Evolutionary conservation across 805 yeast genomes (phyloP), one percentile per base, ranked within the genome.

Genomic region (Kodamaea leandrae): DNA sequence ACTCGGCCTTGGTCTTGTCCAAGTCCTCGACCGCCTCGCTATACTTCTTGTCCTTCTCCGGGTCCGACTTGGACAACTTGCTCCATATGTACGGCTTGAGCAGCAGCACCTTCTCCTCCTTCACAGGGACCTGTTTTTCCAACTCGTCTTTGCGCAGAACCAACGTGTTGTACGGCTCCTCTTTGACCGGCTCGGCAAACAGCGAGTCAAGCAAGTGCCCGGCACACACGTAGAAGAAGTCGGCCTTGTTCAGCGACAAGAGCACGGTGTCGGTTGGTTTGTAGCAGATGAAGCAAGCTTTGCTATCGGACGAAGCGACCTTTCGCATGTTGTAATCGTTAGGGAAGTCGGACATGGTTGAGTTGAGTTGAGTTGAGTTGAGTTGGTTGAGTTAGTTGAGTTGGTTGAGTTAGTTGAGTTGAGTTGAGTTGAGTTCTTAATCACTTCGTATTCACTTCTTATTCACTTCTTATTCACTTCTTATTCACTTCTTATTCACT

Each of bases 141-240:
- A 61, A 39, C 6, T 49, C 52, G 5, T 46, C 39, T 33, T 52
- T 52, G 36, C 61, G 45, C 38, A 52, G 35, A 33, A 51, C 41
- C 24, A 67, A 48, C 40, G 48, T 52, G 32, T 50, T 36, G 52
- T 66, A 73, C 6, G 60, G 66, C 4, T 67, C 63, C 9, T 65
- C 58, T 33, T 66, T 65, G 2, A 60, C 39, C 0, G 67, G 59
- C 2, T 52, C 52, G 12, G 80, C 79, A 52, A 78, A 79, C 12
- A 64, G 59, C 9, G 52, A 58, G 51, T 78, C 83, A 18, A 52
- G 52, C 35, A 78, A 54, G 55, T 78, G 83, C 3, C 59, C 39
- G 5, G 59, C 58, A 53, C 83, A 78, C 3, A 72, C 60, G 50
- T 76, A 77, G 51, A 78, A 74, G 63, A 76, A 77, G 52, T 78